phyloP scores from a whole-genome alignment of 2,329 filamentous ascomycete genomes.

The Xylariomycetidae sp. region DNA sequence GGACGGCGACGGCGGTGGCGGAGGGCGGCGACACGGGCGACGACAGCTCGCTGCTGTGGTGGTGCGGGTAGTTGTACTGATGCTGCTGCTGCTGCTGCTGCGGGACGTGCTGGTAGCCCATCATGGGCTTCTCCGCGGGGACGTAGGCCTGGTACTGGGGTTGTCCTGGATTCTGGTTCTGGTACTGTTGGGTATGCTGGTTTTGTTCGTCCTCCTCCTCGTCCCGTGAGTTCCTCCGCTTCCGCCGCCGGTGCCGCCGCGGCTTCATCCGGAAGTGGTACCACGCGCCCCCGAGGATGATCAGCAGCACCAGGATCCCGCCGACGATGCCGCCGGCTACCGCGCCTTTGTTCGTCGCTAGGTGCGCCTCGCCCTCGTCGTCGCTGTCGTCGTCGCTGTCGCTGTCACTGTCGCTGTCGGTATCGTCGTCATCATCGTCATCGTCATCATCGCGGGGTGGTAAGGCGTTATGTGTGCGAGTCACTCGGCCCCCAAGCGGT shows the following conservation, averaged over 20 bases:
- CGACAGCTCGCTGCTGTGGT: too few species aligned
- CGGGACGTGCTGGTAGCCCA: too few species aligned
- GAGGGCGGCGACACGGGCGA: too few species aligned
- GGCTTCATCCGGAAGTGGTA: conserved; percentile 7
- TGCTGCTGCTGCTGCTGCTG: too few species aligned
- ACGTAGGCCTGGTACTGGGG: conserved; percentile 1
- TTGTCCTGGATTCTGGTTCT: neutral
- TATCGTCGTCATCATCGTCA: conserved; percentile 2
- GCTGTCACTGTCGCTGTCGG: conserved; percentile 9
- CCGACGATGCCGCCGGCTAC: conserved; percentile 9
- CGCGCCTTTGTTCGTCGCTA: conserved; percentile 1
- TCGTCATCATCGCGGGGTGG: conserved; percentile 2
- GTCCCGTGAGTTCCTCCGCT: neutral
- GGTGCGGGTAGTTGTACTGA: too few species aligned
- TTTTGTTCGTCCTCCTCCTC: neutral
- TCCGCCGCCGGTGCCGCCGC: conserved; percentile 1
- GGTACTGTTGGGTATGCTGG: neutral
- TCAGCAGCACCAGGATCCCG: conserved; percentile 4
- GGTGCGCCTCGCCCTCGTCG: conserved; percentile 6
- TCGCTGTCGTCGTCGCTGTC: conserved; percentile 9
- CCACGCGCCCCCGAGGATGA: conserved; percentile 5
- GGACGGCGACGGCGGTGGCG: too few species aligned
- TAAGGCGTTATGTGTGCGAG: too few species aligned
- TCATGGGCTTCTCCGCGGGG: neutral
- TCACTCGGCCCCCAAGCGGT: neutral